These are phyloP conservation scores for Pyrus pyrifolia DNA, from an alignment of 306 rosid species.

Conservation along the genomic window DNA sequence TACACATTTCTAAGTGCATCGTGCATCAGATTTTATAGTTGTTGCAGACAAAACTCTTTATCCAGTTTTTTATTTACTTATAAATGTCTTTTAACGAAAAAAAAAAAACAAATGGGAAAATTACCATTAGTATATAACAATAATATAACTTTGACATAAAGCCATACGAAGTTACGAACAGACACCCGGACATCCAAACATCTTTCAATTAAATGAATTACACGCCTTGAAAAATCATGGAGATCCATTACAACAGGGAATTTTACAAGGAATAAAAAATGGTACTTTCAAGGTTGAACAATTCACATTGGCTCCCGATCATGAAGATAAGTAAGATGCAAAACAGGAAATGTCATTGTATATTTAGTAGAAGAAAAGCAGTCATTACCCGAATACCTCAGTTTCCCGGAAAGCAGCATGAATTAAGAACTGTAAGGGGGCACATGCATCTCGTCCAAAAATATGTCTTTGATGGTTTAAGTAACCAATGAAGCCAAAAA, in stretches of 20 bases:
- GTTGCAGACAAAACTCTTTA: not conserved
- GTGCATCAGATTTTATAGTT: no score
- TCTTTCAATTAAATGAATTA: not conserved
- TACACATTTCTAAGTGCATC: no score
- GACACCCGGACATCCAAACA: not conserved
- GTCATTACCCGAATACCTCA: not conserved
- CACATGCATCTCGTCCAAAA: not conserved
- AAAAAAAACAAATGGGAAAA: no score
- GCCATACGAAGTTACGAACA: not conserved
- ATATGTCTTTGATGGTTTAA: not conserved
- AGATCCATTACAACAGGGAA: not conserved
- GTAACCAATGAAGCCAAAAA: conserved; percentile 4
- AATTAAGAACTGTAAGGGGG: not conserved
- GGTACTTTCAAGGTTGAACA: not conserved
- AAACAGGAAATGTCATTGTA: not conserved
- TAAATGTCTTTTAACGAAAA: no score
- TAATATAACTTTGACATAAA: not conserved
- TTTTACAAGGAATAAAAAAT: not conserved
- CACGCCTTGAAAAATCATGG: not conserved
- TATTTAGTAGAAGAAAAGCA: not conserved
- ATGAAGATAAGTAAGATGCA: not conserved
- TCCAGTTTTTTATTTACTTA: not conserved
- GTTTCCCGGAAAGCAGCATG: conserved; percentile 2
- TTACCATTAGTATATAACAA: not conserved
- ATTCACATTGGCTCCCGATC: not conserved